These are phyloP conservation scores for Candida neerlandica DNA, from an alignment of 1,139 yeast species.

Conservation along the genomic window DNA sequence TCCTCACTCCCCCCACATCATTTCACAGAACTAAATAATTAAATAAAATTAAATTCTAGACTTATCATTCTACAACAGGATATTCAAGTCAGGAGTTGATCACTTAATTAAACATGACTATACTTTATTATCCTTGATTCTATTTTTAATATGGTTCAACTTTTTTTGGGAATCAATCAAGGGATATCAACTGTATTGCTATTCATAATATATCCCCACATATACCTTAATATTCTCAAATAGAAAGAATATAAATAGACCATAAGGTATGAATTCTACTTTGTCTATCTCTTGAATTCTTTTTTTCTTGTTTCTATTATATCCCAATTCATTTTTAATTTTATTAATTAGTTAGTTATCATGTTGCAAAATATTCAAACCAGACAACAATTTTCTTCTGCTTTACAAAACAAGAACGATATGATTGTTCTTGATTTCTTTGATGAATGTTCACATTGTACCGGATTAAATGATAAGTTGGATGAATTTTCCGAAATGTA, in stretches of 20 bases:
- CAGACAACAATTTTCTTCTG: constrained; percentile 16
- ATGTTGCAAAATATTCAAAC: constrained; percentile 16
- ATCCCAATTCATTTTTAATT: neutral
- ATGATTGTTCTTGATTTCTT: constrained; percentile 19
- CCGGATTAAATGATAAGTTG: constrained; percentile 16
- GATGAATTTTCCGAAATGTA: constrained; percentile 15
- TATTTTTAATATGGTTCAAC: too few species aligned
- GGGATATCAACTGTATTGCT: too few species aligned
- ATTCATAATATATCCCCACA: too few species aligned
- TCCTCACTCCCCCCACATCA: neutral
- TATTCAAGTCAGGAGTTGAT: neutral
- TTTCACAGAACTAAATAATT: neutral
- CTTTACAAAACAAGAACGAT: constrained; percentile 13
- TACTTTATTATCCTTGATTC: neutral
- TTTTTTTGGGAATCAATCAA: too few species aligned
- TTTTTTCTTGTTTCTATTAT: too few species aligned
- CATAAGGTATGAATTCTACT: too few species aligned
- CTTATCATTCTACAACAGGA: neutral
- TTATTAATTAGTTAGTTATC: neutral
- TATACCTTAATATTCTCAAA: too few species aligned
- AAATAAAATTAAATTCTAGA: neutral
- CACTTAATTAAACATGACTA: neutral
- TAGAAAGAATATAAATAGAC: too few species aligned
- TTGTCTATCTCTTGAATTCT: too few species aligned
- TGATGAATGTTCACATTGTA: constrained; percentile 18